A percentile compares a stretch with the other conserved stretches of the same genome.
Conservation (phyloP, 495 filamentous ascomycete genomes). For the Platismatia glauca region DNA sequence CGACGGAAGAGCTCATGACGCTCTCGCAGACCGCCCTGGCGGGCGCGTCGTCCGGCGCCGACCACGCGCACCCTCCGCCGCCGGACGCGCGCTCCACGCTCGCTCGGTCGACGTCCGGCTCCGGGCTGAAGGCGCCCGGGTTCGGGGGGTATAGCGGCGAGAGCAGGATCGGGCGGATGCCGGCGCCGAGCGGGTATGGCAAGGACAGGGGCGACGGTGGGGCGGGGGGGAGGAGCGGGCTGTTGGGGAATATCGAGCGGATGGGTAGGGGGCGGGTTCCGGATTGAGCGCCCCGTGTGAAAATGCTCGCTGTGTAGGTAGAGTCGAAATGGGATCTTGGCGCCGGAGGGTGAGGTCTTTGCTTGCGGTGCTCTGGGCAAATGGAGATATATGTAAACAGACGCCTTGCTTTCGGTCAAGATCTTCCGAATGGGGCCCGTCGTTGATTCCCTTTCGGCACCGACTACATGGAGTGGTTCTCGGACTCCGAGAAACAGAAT, state of each 20-base stretch:
- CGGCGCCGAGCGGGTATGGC: neutral
- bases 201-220: slow-evolving; percentile 23
- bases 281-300: no score
- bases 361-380: no score
- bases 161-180: slow-evolving; percentile 35
- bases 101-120: slow-evolving; percentile 22
- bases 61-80: neutral
- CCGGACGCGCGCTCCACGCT: slow-evolving; percentile 26
- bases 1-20: slow-evolving; percentile 78
- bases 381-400: no score
- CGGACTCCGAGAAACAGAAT: no score
- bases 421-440: no score
- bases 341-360: no score
- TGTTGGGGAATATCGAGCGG: slow-evolving; percentile 40
- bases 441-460: no score
- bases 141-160: slow-evolving; percentile 22
- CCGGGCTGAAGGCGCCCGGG: slow-evolving; percentile 30
- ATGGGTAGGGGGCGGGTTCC: slow-evolving; percentile 32
- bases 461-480: no score
- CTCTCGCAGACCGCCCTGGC: slow-evolving; percentile 11
- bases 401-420: no score
- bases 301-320: no score
- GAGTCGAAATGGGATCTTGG: no score
- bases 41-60: neutral
- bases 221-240: slow-evolving; percentile 30